Evolutionary conservation across 176 grass and related monocot genomes (phyloP), one percentile per base, ranked within the genome.

Genomic region (Oropetium thomaeum): DNA sequence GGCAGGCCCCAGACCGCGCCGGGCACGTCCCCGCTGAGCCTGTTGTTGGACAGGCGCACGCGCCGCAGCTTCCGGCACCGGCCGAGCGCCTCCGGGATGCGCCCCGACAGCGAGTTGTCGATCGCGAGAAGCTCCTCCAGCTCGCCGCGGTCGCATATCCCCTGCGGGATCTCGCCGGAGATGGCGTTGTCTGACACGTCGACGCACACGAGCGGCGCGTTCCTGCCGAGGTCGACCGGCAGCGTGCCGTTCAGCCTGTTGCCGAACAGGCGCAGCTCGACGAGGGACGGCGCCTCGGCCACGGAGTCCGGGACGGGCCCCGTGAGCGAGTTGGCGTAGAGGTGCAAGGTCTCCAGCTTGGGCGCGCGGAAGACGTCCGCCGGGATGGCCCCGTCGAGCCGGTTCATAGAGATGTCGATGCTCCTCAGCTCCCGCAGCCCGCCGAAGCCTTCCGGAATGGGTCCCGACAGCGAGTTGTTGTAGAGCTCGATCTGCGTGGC

Each of bases 61-160:
- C 96, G 96, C 10, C 79, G 69, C 20, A 99, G 82, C 25, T 28
- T 86, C 39, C 85, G 80, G 63, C 96, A 99, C 11, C 87, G 80
- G 2, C 82, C 96, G 25, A 99, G 96, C 26, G 84, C 80, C 9
- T 84, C 59, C 2, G 96, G 91, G 32, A 99, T 74, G 3, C 26
- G n/a, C 0, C 89, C 89, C 5, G 75, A 70, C 17, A 99, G 80
- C 11, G 2, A 23, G 74, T 99, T 99, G 30, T 88, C 53, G 45
- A 99, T 73, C 89, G 95, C 34, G 11, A 92, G 87, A 49, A 99
- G 73, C 80, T 99, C 82, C 79, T 90, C 57, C 20, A 99, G 69
- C 79, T 84, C 81, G n/a, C 96, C 96, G 57, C 79, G 87, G n/a
- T 99, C 91, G 78, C 96, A 99, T 14, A 99, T 74, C 0, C 82